phyloP scores from a whole-genome alignment of 164 flowering plant genomes.

The Paratinospora sagittata region DNA sequence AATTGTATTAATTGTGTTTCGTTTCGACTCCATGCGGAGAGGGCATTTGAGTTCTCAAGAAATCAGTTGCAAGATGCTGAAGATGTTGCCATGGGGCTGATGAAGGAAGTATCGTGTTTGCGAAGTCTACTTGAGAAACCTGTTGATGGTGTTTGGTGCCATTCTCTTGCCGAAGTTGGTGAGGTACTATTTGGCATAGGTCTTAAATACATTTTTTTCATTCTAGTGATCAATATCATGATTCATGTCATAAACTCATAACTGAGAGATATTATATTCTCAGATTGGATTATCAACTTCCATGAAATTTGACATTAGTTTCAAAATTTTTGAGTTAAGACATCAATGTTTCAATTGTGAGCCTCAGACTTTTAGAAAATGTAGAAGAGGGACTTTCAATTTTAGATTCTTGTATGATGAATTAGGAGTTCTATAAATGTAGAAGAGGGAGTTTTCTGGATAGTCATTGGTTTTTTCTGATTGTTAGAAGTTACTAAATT shows the following conservation, averaged over 20 bases:
- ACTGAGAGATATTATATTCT: not conserved
- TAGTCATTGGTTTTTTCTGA: no score
- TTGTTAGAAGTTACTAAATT: no score
- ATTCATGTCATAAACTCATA: no score
- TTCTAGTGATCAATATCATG: not conserved
- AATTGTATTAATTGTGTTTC: conserved; percentile 56
- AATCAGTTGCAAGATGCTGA: conserved; percentile 70
- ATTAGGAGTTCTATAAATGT: no score
- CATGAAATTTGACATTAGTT: not conserved
- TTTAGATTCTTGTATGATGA: no score
- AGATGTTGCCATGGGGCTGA: conserved; percentile 45
- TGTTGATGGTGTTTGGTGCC: no score
- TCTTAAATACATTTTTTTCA: not conserved
- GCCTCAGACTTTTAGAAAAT: no score
- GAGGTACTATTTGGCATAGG: conserved; percentile 28
- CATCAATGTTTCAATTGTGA: no score
- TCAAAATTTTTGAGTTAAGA: no score
- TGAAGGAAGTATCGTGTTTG: conserved; percentile 43
- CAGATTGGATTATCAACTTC: not conserved
- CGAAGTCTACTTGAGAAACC: conserved; percentile 44
- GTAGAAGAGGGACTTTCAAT: no score
- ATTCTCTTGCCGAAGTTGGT: conserved; percentile 16
- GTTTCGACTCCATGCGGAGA: conserved; percentile 64
- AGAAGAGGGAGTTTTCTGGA: no score
- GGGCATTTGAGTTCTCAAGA: conserved; percentile 63